These are phyloP conservation scores for Solanum corneliomulleri DNA, from an alignment of 257 asterid genomes.

Conservation along the genomic window DNA sequence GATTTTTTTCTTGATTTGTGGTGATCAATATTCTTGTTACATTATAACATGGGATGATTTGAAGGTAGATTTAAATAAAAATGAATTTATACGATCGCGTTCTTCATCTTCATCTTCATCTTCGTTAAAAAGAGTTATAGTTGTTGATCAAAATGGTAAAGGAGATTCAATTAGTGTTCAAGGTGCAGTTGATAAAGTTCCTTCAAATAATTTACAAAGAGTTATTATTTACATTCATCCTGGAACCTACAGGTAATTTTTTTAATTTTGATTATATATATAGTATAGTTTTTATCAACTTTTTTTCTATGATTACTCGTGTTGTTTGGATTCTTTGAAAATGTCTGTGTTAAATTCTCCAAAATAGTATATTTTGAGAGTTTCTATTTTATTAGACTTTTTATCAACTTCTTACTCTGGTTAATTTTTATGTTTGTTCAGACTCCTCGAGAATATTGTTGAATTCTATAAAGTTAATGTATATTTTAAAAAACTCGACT, in stretches of 20 bases:
- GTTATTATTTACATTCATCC: constrained; percentile 65
- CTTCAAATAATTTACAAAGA: constrained; percentile 29
- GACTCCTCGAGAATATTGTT: rapidly evolving
- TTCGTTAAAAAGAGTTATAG: constrained; percentile 11
- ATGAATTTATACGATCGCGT: neutral
- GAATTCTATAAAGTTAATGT: rapidly evolving
- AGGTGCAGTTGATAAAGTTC: constrained; percentile 80
- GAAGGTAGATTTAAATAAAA: constrained; percentile 7
- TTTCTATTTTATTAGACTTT: too few species aligned
- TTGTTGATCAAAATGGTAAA: constrained; percentile 45
- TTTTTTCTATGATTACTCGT: rapidly evolving
- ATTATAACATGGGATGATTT: constrained; percentile 55
- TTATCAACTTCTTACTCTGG: neutral
- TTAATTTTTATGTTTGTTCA: neutral
- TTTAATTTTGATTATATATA: neutral
- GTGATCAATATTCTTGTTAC: neutral
- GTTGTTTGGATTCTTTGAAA: neutral
- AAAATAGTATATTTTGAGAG: neutral
- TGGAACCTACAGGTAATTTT: constrained; percentile 58
- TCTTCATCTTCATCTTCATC: neutral
- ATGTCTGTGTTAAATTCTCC: neutral
- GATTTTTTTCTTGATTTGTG: neutral
- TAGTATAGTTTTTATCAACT: neutral
- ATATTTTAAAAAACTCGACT: neutral
- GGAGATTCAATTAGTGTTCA: constrained; percentile 70